phyloP scores from a whole-genome alignment of 129 eudicot genomes.

The Solidago caesia region DNA sequence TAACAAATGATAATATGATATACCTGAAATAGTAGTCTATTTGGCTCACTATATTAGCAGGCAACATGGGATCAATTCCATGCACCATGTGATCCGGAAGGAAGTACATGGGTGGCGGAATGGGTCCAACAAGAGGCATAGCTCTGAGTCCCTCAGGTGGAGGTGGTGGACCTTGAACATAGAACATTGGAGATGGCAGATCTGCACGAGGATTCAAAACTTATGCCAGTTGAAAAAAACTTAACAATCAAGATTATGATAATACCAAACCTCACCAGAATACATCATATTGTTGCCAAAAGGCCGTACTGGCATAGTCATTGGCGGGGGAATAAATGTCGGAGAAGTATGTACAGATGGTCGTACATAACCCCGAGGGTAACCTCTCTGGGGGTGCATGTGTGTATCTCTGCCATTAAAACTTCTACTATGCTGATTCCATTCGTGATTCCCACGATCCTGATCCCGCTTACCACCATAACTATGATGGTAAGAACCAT shows the following conservation, averaged over 20 bases:
- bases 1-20: neutral
- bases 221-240: neutral
- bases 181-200: constrained; percentile 38
- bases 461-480: constrained; percentile 77
- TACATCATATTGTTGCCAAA: constrained; percentile 57
- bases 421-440: constrained; percentile 58
- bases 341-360: constrained; percentile 52
- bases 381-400: constrained; percentile 53
- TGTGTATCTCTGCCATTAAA: constrained; percentile 60
- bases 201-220: constrained; percentile 38
- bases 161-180: constrained; percentile 45
- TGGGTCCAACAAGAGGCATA: constrained; percentile 52
- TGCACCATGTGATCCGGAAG: no score
- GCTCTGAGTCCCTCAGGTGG: constrained; percentile 37
- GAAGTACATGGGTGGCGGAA: constrained; percentile 45
- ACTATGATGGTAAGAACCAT: constrained; percentile 60
- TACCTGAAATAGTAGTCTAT: constrained; percentile 93
- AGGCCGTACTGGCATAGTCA: constrained; percentile 52
- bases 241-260: constrained; percentile 18
- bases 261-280: constrained; percentile 53
- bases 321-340: constrained; percentile 46
- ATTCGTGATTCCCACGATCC: constrained; percentile 73
- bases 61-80: constrained; percentile 55
- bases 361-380: constrained; percentile 51
- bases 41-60: constrained; percentile 61